Conservation (phyloP, 164 flowering plant species). For the Aristolochia contorta region DNA sequence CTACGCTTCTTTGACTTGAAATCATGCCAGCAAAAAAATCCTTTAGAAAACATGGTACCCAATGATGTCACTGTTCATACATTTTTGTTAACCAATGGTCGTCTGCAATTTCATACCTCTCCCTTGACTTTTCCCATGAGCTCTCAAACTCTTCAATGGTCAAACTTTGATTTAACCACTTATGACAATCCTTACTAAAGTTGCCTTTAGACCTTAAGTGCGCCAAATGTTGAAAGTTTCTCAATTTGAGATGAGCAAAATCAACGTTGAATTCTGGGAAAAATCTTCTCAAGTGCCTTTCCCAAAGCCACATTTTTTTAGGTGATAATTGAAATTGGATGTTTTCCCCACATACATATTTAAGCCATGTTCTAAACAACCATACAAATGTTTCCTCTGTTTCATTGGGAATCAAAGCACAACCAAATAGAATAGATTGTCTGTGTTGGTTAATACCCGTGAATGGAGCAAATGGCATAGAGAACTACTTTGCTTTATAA, state of each 20-base stretch:
- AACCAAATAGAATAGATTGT: conserved; percentile 79
- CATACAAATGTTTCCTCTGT: conserved; percentile 66
- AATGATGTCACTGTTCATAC: conserved; percentile 4
- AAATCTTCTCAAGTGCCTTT: no score
- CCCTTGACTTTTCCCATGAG: conserved; percentile 9
- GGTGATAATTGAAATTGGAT: no score
- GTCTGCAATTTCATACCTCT: conserved; percentile 1
- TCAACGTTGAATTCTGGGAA: conserved; percentile 19
- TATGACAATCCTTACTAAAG: no score
- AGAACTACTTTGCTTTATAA: conserved; percentile 63
- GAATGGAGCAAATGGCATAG: conserved; percentile 82
- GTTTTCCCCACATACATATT: conserved; percentile 57
- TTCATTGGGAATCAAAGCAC: conserved; percentile 71
- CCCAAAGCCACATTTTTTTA: no score
- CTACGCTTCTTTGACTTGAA: not conserved
- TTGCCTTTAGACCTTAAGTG: no score
- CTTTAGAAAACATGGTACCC: conserved; percentile 7
- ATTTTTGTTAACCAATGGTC: conserved; percentile 7
- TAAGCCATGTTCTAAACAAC: conserved; percentile 74
- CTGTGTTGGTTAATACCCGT: conserved; percentile 83
- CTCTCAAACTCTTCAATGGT: conserved; percentile 6
- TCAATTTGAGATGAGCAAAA: conserved; percentile 65
- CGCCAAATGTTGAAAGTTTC: conserved; percentile 6
- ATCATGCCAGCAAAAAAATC: conserved; percentile 6
- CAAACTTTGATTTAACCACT: no score